phyloP scores from a whole-genome alignment of 2,329 filamentous ascomycete species.

The Fusarium penzigii region DNA sequence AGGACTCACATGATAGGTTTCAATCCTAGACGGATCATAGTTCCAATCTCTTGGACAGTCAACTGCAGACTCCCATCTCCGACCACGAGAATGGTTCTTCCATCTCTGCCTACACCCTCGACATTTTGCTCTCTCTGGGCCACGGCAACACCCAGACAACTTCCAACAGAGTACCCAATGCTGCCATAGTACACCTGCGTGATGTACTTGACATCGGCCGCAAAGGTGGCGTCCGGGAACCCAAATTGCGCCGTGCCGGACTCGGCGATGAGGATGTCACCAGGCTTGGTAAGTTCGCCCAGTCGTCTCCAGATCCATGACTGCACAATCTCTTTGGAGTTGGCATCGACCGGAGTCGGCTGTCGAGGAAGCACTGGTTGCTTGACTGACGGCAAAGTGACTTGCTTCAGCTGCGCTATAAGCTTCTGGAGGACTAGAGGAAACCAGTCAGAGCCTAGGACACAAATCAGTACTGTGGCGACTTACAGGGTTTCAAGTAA shows the following conservation, averaged over 20 bases:
- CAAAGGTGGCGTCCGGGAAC: conserved; percentile 7
- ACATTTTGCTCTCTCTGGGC: conserved; percentile 5
- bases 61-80: conserved; percentile 12
- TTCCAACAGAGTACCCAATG: conserved; percentile 11
- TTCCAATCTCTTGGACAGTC: conserved; percentile 11
- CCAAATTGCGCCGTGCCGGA: conserved; percentile 13
- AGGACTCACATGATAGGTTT: conserved; percentile 4
- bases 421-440: conserved; percentile 7
- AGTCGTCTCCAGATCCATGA: conserved; percentile 15
- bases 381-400: neutral
- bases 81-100: conserved; percentile 6
- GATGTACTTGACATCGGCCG: conserved; percentile 5
- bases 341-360: neutral
- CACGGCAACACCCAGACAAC: conserved; percentile 5
- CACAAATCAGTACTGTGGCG: neutral
- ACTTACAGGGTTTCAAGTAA: conserved; percentile 6
- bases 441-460: neutral
- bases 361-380: neutral
- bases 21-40: conserved; percentile 4
- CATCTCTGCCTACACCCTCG: neutral
- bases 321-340: conserved; percentile 5
- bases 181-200: conserved; percentile 14
- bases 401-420: neutral
- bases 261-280: conserved; percentile 8
- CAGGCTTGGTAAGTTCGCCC: conserved; percentile 1